Base-by-base conservation (phyloP, 441 rosid species). In the Viola pubescens region DNA sequence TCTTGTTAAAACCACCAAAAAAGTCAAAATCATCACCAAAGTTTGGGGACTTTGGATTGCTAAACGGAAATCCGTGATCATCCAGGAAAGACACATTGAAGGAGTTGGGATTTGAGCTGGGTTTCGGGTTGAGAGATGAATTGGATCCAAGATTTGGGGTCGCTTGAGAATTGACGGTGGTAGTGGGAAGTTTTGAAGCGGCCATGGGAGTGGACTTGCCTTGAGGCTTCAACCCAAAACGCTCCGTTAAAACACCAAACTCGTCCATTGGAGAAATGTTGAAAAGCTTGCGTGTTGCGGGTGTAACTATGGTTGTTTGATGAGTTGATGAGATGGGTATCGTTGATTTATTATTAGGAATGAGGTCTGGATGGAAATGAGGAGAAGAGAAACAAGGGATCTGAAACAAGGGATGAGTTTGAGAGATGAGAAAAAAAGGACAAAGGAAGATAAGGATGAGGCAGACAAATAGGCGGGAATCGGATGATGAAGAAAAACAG, bases 201-300 rank as follows among this genome's bases (percentile, higher is more conserved):
- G 92, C 83, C 94, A 89, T 89, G 0, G 97, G 96, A 70, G 92
- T 83, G 45, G 96, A 82, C 80, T 87, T 89, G 0, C 94, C 94
- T 69, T 87, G 97, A 3, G 88, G 86, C 62, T 89, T 92, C 9
- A 92, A 64, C 60, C 98, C 94, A 48, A 69, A 89, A 9, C 84
- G 79, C 78, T 89, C 88, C 52, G 98, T 89, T n/a, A 89, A 75
- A 16, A 82, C 86, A 44, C 92, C 89, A 56, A 92, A 89, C 58
- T 84, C 86, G 54, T 92, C 98, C 98, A 91, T 87, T 0, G 3
- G 34, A 26, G 3, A 26, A 26, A 1, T 26, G 34, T 26, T 26
- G 34, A 26, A 26, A 26, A 26, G 46, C 46, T 43, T 43, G 46
- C 46, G 46, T 9, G 8, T 43, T 43, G 10, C 10, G 46, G 8